phyloP scores from a whole-genome alignment of 495 filamentous ascomycete species.

The Xylona heveae region DNA sequence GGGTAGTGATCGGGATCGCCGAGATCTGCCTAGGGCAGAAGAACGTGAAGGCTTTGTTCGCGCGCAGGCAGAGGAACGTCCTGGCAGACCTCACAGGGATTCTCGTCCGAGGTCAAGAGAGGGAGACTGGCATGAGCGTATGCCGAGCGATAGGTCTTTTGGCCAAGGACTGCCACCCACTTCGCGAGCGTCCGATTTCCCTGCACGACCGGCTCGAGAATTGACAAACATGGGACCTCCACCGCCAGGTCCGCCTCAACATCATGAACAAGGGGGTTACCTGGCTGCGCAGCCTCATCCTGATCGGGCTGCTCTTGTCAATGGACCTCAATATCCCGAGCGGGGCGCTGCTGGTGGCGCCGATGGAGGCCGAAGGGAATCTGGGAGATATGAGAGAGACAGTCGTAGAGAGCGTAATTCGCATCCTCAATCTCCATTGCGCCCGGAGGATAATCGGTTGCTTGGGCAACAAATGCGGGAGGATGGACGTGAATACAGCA shows the following conservation, averaged over 20 bases:
- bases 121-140: constrained; percentile 2
- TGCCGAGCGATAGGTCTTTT: constrained; percentile 1
- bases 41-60: not conserved
- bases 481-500: too few species aligned
- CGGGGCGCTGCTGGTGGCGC: constrained; percentile 4
- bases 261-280: too few species aligned
- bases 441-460: constrained; percentile 21
- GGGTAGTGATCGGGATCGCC: constrained; percentile 2
- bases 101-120: constrained; percentile 3
- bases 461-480: too few species aligned
- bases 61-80: constrained; percentile 3
- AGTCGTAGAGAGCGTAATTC: constrained; percentile 21
- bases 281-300: too few species aligned
- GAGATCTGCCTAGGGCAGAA: not conserved
- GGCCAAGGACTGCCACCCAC: constrained; percentile 3
- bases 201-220: constrained; percentile 1
- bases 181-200: constrained; percentile 1
- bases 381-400: constrained; percentile 22
- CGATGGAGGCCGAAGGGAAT: constrained; percentile 7
- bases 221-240: constrained; percentile 4
- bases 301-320: constrained; percentile 32
- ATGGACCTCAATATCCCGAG: constrained; percentile 15
- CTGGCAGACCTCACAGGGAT: constrained; percentile 1
- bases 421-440: constrained; percentile 26
- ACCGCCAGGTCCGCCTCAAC: constrained; percentile 8